Percentiles rank a stretch among this genome's conserved stretches.
Evolutionary conservation across 495 filamentous ascomycete genomes (phyloP).

Genomic region (Aspergillus ostianus): DNA sequence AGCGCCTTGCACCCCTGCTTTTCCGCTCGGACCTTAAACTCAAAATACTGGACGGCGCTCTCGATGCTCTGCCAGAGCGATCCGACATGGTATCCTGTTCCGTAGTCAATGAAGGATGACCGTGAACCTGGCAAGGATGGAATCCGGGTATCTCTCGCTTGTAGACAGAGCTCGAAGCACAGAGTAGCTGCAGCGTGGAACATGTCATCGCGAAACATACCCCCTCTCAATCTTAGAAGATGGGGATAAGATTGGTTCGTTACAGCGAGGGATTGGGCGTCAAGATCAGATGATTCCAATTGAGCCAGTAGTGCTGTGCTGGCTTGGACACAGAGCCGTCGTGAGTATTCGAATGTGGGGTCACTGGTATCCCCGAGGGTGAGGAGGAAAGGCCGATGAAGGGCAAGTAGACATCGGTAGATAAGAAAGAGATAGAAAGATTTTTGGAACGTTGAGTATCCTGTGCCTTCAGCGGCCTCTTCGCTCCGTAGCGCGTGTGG

Average conservation of each 20-base stretch:
- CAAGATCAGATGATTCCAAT: background rate
- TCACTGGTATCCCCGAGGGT: background rate
- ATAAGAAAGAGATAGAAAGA: conserved; percentile 14
- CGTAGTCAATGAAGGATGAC: background rate
- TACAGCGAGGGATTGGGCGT: background rate
- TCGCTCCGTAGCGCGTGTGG: background rate
- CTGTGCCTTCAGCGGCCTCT: background rate
- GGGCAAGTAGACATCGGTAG: conserved; percentile 14
- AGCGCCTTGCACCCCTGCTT: conserved; percentile 11
- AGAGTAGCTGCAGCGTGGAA: conserved; percentile 14
- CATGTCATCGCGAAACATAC: conserved; percentile 15
- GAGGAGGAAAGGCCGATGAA: conserved; percentile 14
- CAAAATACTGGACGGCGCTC: conserved; percentile 13
- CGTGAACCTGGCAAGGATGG: background rate
- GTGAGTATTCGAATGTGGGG: background rate
- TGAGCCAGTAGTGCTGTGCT: background rate
- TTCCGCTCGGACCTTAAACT: conserved; percentile 13
- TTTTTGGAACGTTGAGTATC: background rate
- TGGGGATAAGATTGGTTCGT: background rate
- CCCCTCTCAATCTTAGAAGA: background rate
- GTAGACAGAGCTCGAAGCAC: conserved; percentile 16
- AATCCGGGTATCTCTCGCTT: conserved; percentile 5
- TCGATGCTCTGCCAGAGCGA: conserved; percentile 5
- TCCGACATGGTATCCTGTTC: background rate
- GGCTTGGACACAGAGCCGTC: background rate